Evolutionary conservation across 805 yeast genomes (phyloP).

Genomic region (Nakazawaea molendinolei): DNA sequence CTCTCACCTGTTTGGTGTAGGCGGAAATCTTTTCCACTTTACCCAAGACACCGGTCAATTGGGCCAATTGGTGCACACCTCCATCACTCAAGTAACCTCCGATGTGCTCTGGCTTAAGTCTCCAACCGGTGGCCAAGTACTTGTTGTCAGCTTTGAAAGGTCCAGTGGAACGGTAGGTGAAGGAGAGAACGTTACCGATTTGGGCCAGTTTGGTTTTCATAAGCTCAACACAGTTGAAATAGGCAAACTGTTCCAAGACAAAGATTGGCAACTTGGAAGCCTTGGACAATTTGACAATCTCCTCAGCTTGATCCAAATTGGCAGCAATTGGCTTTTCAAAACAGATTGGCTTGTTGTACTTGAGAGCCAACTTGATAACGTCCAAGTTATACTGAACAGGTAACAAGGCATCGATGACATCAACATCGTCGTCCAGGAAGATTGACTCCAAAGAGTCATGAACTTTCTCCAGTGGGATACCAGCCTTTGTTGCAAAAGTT

Average conservation of each 20-base stretch:
- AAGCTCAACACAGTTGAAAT: conserved; percentile 48
- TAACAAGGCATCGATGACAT: conserved; percentile 74
- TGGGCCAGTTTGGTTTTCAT: conserved; percentile 53
- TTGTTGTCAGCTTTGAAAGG: conserved; percentile 56
- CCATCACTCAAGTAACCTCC: conserved; percentile 94
- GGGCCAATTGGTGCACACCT: conserved; percentile 92
- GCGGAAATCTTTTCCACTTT: conserved; percentile 66
- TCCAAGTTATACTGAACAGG: conserved; percentile 81
- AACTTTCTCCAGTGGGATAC: conserved; percentile 41
- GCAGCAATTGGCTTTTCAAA: conserved; percentile 95
- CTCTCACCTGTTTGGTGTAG: conserved; percentile 67
- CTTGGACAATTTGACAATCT: conserved; percentile 64
- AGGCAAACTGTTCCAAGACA: conserved; percentile 85
- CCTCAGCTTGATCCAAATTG: conserved; percentile 68
- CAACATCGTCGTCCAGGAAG: conserved; percentile 59
- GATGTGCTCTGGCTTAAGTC: conserved; percentile 82
- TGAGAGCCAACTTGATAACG: conserved; percentile 63
- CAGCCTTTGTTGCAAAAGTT: conserved; percentile 62
- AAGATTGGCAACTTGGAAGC: conserved; percentile 41
- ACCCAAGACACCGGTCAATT: conserved; percentile 79
- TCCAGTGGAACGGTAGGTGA: conserved; percentile 71
- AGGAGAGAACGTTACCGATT: conserved; percentile 69
- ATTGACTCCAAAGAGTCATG: conserved; percentile 59
- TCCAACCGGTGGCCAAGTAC: conserved; percentile 73
- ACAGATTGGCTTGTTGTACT: conserved; percentile 69